Conservation (phyloP, 2,329 filamentous ascomycete genomes). For the Ceratocystis smalleyi region DNA sequence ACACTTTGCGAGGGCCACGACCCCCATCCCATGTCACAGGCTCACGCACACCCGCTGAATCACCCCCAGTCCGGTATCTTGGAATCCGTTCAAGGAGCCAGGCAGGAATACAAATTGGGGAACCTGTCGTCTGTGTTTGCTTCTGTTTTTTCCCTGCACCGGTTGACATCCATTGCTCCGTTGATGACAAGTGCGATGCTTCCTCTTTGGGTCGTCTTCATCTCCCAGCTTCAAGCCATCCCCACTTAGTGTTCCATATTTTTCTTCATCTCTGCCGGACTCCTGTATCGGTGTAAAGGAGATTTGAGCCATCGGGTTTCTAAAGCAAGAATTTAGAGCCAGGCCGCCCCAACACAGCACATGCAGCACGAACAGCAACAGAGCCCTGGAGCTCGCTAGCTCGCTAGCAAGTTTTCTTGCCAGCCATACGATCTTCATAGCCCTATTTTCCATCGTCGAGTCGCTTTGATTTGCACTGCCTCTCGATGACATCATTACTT, state of each 20-base stretch:
- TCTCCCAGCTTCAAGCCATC: not conserved
- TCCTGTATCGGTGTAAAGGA: conserved; percentile 5
- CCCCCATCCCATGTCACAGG: not conserved
- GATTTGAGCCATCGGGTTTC: not conserved
- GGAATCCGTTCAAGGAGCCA: not conserved
- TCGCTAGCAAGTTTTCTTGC: not conserved
- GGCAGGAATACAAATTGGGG: not conserved
- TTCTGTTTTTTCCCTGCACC: not conserved
- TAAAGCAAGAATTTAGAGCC: not conserved
- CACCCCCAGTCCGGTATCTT: not conserved
- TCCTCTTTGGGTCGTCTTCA: not conserved
- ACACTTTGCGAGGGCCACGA: not conserved
- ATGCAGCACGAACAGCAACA: not conserved
- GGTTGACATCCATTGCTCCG: conserved; percentile 1
- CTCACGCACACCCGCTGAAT: not conserved
- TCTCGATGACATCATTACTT: not conserved
- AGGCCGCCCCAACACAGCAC: not conserved
- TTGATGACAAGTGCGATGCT: not conserved
- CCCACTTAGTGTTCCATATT: not conserved
- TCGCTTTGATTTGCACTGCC: not conserved
- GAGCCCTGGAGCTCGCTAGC: not conserved
- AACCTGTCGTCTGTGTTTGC: not conserved
- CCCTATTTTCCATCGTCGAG: not conserved
- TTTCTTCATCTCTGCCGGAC: not conserved
- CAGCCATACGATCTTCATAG: not conserved